A percentile compares a stretch with the other conserved stretches of the same genome.
Evolutionary conservation across 2,329 filamentous ascomycete genomes (phyloP).

Genomic region (Herpotrichia juniperi): DNA sequence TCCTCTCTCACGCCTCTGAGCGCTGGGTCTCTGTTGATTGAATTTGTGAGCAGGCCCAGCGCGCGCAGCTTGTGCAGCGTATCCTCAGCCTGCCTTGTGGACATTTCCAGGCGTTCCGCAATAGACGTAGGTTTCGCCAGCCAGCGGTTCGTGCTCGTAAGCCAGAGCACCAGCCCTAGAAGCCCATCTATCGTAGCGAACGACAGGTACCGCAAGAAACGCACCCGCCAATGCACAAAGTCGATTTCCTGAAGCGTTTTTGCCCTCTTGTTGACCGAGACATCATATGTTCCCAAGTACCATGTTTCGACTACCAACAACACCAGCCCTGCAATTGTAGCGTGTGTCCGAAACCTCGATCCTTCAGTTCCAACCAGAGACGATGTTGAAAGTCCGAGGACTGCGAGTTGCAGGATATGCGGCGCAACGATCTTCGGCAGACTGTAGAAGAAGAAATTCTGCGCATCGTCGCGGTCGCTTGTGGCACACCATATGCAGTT

Average conservation of each 20-base stretch:
- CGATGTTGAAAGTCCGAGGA: slow-evolving; percentile 77
- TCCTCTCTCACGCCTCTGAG: slow-evolving; percentile 69
- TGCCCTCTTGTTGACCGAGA: slow-evolving; percentile 68
- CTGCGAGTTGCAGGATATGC: slow-evolving; percentile 79
- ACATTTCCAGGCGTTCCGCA: slow-evolving; percentile 69
- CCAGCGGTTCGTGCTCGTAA: slow-evolving; percentile 79
- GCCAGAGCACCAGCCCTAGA: slow-evolving; percentile 71
- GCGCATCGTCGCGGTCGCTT: slow-evolving; percentile 66
- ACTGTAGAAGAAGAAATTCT: slow-evolving; percentile 80
- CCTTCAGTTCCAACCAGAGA: slow-evolving; percentile 68
- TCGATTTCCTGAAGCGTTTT: slow-evolving; percentile 67
- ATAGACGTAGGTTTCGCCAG: slow-evolving; percentile 68
- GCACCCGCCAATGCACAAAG: slow-evolving; percentile 73
- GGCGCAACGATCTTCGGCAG: slow-evolving; percentile 74
- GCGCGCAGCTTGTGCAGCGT: slow-evolving; percentile 73
- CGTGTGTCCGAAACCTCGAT: slow-evolving; percentile 71
- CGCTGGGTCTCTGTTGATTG: slow-evolving; percentile 73
- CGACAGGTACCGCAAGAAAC: slow-evolving; percentile 65
- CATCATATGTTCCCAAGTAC: slow-evolving; percentile 67
- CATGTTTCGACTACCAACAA: slow-evolving; percentile 71
- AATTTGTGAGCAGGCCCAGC: slow-evolving; percentile 79
- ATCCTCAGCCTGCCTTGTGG: slow-evolving; percentile 62
- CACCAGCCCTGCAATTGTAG: slow-evolving; percentile 66
- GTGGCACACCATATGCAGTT: slow-evolving; percentile 80
- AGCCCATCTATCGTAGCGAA: slow-evolving; percentile 70